Base-by-base conservation (phyloP, 768 basidiomycete genomes). In the Aureoboletus auriporus region DNA sequence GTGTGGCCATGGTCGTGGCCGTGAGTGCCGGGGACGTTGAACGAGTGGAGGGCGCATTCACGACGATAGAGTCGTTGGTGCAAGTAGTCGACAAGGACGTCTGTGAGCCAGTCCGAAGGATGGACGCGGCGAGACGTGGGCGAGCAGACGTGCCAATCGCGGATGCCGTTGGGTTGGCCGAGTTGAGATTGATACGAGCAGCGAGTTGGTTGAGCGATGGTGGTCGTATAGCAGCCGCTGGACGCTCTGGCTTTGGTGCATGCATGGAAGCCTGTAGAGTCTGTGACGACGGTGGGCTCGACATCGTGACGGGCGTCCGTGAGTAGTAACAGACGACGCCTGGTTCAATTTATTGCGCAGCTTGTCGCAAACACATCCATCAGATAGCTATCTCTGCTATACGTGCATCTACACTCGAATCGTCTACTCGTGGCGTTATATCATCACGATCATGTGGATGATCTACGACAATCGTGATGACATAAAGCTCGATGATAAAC, bases 141-240 rank as follows among this genome's bases (percentile, higher is more conserved):
- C 88, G 80, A 39, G 58, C 60, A 29, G 76, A 67, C 8, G 46
- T 64, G 38, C 51, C 51, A 12, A 60, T 44, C 41, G 61, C 42
- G 39, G 71, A 47, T 39, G 65, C 3, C 12, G 53, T 41, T 33
- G 51, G 7, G 13, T 57, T 57, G 8, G 62, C 49, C 13, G 56
- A 39, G 41, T 71, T 79, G 43, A 75, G 69, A 57, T 74, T 79
- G 64, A 89, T 86, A 42, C 86, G 82, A 6, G 88, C 88, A 3
- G 86, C 89, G 46, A 91, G 81, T 66, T 89, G 86, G 69, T 88
- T 86, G 12, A 91, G 75, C 7, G 89, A 89, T 1, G 87, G 87
- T 14, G 83, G 71, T 20, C 86, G 79, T 26, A 60, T 34, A 26
- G 57, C 56, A 6, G 68, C 17, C 6, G 55, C 43, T n/a, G 68